Base-by-base conservation (phyloP, 352 stramenopile species). In the Pythium biforme region DNA sequence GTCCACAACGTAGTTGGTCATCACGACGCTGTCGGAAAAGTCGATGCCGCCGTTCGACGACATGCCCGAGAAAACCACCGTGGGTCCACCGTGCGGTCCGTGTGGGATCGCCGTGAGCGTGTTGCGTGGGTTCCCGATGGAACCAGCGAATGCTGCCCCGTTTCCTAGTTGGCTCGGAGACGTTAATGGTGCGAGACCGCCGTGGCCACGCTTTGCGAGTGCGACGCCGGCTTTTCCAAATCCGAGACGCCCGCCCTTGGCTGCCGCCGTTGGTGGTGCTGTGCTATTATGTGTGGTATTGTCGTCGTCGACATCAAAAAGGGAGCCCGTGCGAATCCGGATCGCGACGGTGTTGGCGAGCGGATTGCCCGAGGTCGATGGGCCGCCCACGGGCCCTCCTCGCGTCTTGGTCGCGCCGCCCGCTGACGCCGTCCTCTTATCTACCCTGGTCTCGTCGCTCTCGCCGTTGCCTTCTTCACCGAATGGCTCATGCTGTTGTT, bases 11-110 rank as follows among this genome's bases (percentile, higher is more conserved):
- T 63, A 71, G 46, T 50, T 62, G 20, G 50, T 66, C 57, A 59
- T 71, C n/a, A 71, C 45, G 15, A 66, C 51, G 22, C 57, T 71
- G 23, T 56, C 41, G 8, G 64, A 62, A 20, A 71, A 66, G 19
- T 71, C 58, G 37, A 62, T 12, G 2, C 31, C 60, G 2, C 20
- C 29, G 40, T 37, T 60, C 4, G 52, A 49, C 39, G 8, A 9
- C 20, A 15, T 4, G 0, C 29, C 49, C 14, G 14, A 17, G n/a
- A 55, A 14, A 10, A n/a, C 20, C 8, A 4, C 9, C 6, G 33
- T 11, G 27, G 11, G 4, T 4, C 37, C 31, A 25, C 8, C 27
- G 49, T 55, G 47, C 10, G 23, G 23, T 4, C 49, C 27, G 10
- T 47, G 51, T 14, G 37, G 14, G 11, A 59, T 52, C 19, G 39